Percentiles rank a stretch among this genome's conserved stretches.
These are phyloP conservation scores for Thielaviopsis populi DNA, from an alignment of 2,329 filamentous ascomycete genomes.

Conservation along the genomic window DNA sequence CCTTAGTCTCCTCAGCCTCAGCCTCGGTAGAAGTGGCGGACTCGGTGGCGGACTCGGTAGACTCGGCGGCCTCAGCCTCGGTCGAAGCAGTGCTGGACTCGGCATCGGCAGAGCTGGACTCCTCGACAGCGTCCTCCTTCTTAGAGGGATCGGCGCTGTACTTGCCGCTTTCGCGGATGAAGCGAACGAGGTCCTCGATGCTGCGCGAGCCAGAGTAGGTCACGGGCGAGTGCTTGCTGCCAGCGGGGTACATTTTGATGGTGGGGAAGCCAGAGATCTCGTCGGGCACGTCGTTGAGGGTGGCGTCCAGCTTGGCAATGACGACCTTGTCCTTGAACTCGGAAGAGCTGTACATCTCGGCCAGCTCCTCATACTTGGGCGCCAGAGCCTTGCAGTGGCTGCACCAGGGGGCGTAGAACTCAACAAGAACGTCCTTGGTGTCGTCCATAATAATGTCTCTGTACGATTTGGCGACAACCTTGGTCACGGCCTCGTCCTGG, in stretches of 20 bases:
- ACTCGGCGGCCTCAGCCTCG: slow-evolving; percentile 30
- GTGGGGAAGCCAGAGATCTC: slow-evolving; percentile 97
- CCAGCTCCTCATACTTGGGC: slow-evolving; percentile 92
- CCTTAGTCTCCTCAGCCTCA: slow-evolving; percentile 27
- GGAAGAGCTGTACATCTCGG: slow-evolving; percentile 57
- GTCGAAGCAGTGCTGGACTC: slow-evolving; percentile 33
- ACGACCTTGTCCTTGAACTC: slow-evolving; percentile 71
- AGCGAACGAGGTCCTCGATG: slow-evolving; percentile 78
- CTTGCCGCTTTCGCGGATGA: slow-evolving; percentile 91
- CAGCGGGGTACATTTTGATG: slow-evolving; percentile 94
- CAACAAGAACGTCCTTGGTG: slow-evolving; percentile 89
- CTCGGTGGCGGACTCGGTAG: slow-evolving; percentile 23
- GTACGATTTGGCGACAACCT: slow-evolving; percentile 90
- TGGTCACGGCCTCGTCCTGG: slow-evolving; percentile 74
- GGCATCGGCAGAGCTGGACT: slow-evolving; percentile 22
- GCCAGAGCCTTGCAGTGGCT: slow-evolving; percentile 98
- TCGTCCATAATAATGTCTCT: slow-evolving; percentile 81
- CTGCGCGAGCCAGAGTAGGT: slow-evolving; percentile 81
- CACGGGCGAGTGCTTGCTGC: slow-evolving; percentile 68
- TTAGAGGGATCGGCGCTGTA: slow-evolving; percentile 54
- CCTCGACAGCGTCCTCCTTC: slow-evolving; percentile 39
- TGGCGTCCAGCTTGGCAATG: slow-evolving; percentile 96
- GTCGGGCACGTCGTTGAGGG: slow-evolving; percentile 88
- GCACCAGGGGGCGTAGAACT: slow-evolving; percentile 99
- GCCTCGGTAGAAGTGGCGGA: slow-evolving; percentile 28